phyloP scores from a whole-genome alignment of 2,329 filamentous ascomycete species.

The Fusarium palustre region DNA sequence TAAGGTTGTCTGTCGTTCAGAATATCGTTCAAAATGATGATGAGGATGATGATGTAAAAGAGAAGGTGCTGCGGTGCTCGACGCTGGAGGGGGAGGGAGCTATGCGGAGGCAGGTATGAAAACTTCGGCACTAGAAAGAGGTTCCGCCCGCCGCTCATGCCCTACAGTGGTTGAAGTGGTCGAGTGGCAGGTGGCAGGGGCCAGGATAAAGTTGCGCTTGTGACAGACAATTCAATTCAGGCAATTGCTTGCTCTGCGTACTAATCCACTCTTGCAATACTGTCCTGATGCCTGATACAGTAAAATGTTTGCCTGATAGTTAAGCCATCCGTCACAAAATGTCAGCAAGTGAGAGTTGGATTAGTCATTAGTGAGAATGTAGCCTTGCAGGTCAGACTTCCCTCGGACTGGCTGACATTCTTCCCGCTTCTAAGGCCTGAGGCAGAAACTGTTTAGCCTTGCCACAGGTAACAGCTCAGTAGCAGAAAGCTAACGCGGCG shows the following conservation, averaged over 20 bases:
- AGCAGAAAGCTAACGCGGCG: constrained; percentile 53
- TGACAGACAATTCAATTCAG: constrained; percentile 26
- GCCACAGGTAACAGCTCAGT: constrained; percentile 24
- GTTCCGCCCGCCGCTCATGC: constrained; percentile 31
- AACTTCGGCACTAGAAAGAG: constrained; percentile 39
- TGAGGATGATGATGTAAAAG: constrained; percentile 44
- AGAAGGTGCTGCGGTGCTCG: constrained; percentile 22
- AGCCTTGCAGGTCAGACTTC: constrained; percentile 26
- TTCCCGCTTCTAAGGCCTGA: constrained; percentile 32
- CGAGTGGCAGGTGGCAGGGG: constrained; percentile 37
- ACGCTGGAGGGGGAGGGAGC: constrained; percentile 30
- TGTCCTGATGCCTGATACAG: constrained; percentile 28
- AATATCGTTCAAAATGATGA: constrained; percentile 2
- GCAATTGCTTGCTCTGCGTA: constrained; percentile 1
- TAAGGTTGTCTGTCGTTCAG: neutral
- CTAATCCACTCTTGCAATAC: neutral
- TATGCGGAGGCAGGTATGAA: constrained; percentile 37
- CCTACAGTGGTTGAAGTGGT: constrained; percentile 29
- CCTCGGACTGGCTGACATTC: constrained; percentile 5
- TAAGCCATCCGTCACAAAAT: constrained; percentile 3
- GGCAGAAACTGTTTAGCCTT: constrained; percentile 36
- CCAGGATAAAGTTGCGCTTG: constrained; percentile 16
- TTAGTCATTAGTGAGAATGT: neutral
- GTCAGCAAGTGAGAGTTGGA: neutral
- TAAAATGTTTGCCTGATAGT: constrained; percentile 24